Conservation (phyloP, 441 rosid species). For the Hypseocharis bilobata region DNA sequence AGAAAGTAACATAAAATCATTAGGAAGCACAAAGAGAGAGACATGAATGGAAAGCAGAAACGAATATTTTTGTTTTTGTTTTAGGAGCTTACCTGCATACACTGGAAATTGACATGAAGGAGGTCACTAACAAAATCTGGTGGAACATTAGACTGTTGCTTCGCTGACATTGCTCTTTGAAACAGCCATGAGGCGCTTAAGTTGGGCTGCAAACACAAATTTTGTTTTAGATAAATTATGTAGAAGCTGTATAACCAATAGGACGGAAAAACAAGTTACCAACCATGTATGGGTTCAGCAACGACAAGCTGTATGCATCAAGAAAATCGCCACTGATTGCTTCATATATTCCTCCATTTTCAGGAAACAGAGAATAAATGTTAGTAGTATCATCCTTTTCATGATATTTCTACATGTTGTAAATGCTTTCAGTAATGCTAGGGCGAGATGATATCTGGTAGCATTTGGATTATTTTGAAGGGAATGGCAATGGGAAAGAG, state of each 20-base stretch:
- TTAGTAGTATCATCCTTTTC: neutral
- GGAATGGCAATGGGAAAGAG: neutral
- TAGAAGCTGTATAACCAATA: slow-evolving; percentile 8
- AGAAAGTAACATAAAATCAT: slow-evolving; percentile 15
- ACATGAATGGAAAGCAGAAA: slow-evolving; percentile 9
- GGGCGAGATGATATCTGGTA: neutral
- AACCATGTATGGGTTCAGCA: slow-evolving; percentile 92
- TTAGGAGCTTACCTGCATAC: slow-evolving; percentile 57
- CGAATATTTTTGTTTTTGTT: neutral
- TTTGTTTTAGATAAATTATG: slow-evolving; percentile 9
- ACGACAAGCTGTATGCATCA: slow-evolving; percentile 63
- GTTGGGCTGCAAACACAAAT: slow-evolving; percentile 54
- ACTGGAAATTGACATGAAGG: slow-evolving; percentile 65
- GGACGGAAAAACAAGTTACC: slow-evolving; percentile 22
- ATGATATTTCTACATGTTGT: too few relatives aligned
- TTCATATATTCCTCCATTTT: slow-evolving; percentile 57
- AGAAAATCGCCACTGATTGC: slow-evolving; percentile 65
- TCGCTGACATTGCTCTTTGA: slow-evolving; percentile 91
- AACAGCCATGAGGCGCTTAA: slow-evolving; percentile 88
- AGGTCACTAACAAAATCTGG: slow-evolving; percentile 76
- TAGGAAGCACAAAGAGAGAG: slow-evolving; percentile 15
- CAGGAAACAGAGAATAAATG: slow-evolving; percentile 5
- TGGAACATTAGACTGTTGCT: slow-evolving; percentile 50
- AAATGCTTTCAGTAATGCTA: neutral
- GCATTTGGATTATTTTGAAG: too few relatives aligned